Conservation (phyloP, 495 filamentous ascomycete species). For the Copromyces sp. region DNA sequence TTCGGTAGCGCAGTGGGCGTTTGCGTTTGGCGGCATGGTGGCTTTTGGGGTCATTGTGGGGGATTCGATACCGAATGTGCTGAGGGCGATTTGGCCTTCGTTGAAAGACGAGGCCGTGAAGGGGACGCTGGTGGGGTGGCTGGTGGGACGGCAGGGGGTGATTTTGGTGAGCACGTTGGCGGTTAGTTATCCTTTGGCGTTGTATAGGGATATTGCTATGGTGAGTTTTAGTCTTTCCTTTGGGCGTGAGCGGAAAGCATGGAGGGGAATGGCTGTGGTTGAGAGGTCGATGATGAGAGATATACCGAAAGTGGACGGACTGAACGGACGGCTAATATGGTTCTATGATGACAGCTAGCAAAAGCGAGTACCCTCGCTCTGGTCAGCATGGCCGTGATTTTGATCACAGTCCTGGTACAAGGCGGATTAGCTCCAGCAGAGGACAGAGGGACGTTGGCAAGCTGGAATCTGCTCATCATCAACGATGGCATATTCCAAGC, state of each 20-base stretch:
- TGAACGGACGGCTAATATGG: not conserved
- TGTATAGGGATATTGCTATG: slow-evolving; percentile 97
- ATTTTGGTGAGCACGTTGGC: slow-evolving; percentile 78
- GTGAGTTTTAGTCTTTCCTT: slow-evolving; percentile 34
- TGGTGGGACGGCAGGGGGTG: slow-evolving; percentile 69
- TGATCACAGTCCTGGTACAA: slow-evolving; percentile 83
- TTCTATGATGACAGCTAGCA: slow-evolving; percentile 51
- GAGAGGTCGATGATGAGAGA: not conserved
- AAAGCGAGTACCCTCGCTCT: slow-evolving; percentile 90
- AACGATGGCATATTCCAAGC: slow-evolving; percentile 88
- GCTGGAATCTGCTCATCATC: slow-evolving; percentile 51
- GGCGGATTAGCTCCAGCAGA: slow-evolving; percentile 60
- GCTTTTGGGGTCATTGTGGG: slow-evolving; percentile 97
- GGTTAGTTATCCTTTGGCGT: slow-evolving; percentile 81
- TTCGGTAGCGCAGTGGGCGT: slow-evolving; percentile 86
- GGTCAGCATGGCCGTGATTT: slow-evolving; percentile 81
- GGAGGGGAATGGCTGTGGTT: not conserved
- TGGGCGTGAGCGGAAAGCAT: not conserved
- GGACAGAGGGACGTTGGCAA: slow-evolving; percentile 56
- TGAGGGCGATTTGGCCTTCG: slow-evolving; percentile 70
- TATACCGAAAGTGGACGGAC: not conserved
- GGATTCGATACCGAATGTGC: slow-evolving; percentile 86
- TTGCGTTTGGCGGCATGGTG: slow-evolving; percentile 97
- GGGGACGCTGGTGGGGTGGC: slow-evolving; percentile 67
- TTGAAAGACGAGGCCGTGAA: slow-evolving; percentile 63